Conservation (phyloP, 805 yeast species). For the Lachancea nothofagi region DNA sequence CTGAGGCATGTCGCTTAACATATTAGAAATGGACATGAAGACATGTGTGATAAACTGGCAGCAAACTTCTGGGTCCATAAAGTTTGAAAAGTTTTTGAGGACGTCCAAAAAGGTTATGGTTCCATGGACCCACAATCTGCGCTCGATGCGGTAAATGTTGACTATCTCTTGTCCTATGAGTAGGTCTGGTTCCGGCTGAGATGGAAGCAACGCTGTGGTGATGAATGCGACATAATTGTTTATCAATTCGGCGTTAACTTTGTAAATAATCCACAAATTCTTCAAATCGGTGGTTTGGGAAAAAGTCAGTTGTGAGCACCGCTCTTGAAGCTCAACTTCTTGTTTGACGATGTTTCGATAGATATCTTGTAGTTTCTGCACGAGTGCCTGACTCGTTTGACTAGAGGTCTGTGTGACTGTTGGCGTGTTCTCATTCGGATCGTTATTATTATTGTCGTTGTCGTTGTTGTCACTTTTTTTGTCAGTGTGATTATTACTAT, state of each 20-base stretch:
- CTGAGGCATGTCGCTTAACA: constrained; percentile 35
- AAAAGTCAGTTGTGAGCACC: constrained; percentile 55
- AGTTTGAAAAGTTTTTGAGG: constrained; percentile 65
- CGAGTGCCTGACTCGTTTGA: constrained; percentile 44
- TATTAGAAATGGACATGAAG: constrained; percentile 46
- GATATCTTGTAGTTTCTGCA: constrained; percentile 67
- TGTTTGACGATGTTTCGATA: constrained; percentile 62
- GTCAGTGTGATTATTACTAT: constrained; percentile 9
- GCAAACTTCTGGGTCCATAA: constrained; percentile 73
- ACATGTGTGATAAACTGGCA: constrained; percentile 70
- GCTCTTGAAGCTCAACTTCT: constrained; percentile 65
- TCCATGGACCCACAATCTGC: constrained; percentile 83
- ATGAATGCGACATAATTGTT: constrained; percentile 70
- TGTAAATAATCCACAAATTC: constrained; percentile 67
- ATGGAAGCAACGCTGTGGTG: constrained; percentile 65
- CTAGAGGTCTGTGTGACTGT: constrained; percentile 21
- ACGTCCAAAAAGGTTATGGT: constrained; percentile 76
- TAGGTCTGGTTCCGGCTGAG: constrained; percentile 44
- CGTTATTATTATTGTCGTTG: constrained; percentile 16
- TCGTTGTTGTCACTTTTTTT: constrained; percentile 11
- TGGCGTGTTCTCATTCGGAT: constrained; percentile 14
- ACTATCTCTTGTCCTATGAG: constrained; percentile 63
- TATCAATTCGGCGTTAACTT: constrained; percentile 56
- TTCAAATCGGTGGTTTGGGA: constrained; percentile 53
- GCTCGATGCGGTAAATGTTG: constrained; percentile 68